Evolutionary conservation across 169 alveolate species (phyloP).

Genomic region (Cryptosporidium tyzzeri): DNA sequence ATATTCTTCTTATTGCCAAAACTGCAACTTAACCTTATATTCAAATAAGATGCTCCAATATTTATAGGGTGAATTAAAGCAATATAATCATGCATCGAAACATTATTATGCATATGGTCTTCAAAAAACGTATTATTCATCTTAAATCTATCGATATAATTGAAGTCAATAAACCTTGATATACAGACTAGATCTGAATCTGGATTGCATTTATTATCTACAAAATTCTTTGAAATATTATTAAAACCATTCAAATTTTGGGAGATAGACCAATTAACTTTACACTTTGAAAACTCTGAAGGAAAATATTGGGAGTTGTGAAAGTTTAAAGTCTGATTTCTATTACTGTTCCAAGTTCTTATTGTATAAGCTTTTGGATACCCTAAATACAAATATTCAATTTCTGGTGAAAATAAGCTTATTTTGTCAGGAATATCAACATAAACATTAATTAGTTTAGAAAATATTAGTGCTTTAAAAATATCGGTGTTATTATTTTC

Average conservation of each 20-base stretch:
- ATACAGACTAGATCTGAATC: not conserved
- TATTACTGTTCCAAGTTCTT: conserved; percentile 15
- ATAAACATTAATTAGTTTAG: conserved; percentile 14
- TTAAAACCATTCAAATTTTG: not conserved
- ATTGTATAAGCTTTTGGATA: conserved; percentile 33
- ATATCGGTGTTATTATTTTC: not conserved
- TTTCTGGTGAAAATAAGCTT: conserved; percentile 31
- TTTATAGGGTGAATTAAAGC: conserved; percentile 14
- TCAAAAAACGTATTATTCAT: not conserved
- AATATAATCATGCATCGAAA: conserved; percentile 4
- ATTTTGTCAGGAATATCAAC: conserved; percentile 55
- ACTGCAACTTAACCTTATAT: conserved; percentile 25
- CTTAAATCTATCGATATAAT: not conserved
- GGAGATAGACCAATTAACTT: conserved; percentile 7
- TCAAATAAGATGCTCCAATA: conserved; percentile 10
- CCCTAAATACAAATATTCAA: conserved; percentile 7
- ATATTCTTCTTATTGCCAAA: conserved; percentile 7
- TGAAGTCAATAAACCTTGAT: not conserved
- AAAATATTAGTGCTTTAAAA: conserved; percentile 31
- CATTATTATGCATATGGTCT: not conserved
- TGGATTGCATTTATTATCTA: not conserved
- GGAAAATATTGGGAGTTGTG: conserved; percentile 40
- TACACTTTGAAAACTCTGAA: conserved; percentile 17
- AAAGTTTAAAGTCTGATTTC: not conserved
- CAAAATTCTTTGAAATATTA: not conserved